A percentile compares a stretch with the other conserved stretches of the same genome.
These are phyloP conservation scores for Teunomyces barrocoloradensis DNA, from an alignment of 805 yeast species.

Conservation along the genomic window DNA sequence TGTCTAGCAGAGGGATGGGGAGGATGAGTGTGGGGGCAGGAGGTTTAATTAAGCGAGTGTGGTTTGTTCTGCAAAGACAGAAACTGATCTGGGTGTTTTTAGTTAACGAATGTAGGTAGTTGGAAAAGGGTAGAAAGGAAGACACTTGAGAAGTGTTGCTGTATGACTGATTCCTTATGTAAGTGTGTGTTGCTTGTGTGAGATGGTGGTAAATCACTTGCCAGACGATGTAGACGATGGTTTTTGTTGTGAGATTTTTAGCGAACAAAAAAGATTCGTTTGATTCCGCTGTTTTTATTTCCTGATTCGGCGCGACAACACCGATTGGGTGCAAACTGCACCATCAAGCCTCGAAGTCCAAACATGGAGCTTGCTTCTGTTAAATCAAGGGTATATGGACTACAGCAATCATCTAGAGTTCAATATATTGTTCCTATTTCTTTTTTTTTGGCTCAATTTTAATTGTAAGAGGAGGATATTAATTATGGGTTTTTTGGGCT, in stretches of 20 bases:
- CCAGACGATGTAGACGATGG: background rate
- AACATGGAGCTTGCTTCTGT: background rate
- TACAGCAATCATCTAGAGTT: background rate
- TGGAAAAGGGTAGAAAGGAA: background rate
- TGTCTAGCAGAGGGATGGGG: background rate
- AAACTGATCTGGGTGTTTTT: background rate
- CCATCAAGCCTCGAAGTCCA: background rate
- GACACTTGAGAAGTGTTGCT: no score
- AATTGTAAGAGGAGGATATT: background rate
- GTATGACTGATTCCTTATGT: no score
- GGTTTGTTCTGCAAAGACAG: background rate
- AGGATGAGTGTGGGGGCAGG: no score
- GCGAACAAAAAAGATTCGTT: background rate
- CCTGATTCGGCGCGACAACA: slow-evolving; percentile 1
- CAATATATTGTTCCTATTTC: background rate
- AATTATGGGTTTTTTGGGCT: background rate
- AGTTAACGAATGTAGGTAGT: slow-evolving; percentile 1
- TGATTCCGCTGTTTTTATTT: background rate
- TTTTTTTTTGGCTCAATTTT: background rate
- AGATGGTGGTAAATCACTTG: background rate
- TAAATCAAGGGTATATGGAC: background rate
- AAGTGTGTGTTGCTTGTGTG: no score
- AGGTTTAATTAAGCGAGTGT: background rate
- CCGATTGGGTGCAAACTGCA: slow-evolving; percentile 1
- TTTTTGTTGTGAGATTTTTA: slow-evolving; percentile 1